Base-by-base conservation (phyloP, 352 stramenopile genomes). In the Globisporangium spiculum region DNA sequence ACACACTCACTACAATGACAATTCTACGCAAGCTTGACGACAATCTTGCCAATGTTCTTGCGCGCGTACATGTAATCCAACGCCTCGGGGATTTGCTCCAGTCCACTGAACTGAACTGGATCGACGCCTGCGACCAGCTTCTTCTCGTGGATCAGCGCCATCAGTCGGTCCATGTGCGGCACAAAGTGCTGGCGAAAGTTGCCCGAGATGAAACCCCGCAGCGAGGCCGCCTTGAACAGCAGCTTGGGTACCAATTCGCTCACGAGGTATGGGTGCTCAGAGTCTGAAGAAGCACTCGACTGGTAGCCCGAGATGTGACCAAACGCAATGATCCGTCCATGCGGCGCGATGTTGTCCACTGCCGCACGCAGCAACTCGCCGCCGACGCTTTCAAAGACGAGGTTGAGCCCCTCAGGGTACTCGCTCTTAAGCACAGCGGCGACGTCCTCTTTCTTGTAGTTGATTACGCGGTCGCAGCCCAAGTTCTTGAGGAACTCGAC, bases 391-490 rank as follows among this genome's bases (percentile, higher is more conserved):
- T 90, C 82, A 48, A 90, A 90, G 12, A 91, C 84, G 60, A 92
- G 78, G 53, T 92, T 72, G 6, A 92, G 66, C 4, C 80, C 80
- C 46, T 87, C 81, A 26, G 81, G 80, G 74, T 93, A 83, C 81
- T 91, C 83, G 14, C 76, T 83, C 79, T 89, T 84, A 10, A 90
- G 71, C 76, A 87, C 78, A 30, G 83, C 65, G 44, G 59, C 67
- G 26, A 90, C 65, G 38, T 79, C 79, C 57, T 92, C 81, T 72
- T 93, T 82, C 22, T 77, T 92, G 78, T 97, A 97, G 71, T 96
- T 91, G 56, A 97, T 90, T 67, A 95, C 77, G 50, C 89, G 84
- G 66, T 94, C 83, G 50, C 74, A 84, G 59, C 85, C 89, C 16
- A 91, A 72, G 32, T 68, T 76, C 64, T 79, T 78, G 59, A 97